Evolutionary conservation across 441 rosid genomes (phyloP), one percentile per base, ranked within the genome.

Genomic region (Raphanus hybrid): DNA sequence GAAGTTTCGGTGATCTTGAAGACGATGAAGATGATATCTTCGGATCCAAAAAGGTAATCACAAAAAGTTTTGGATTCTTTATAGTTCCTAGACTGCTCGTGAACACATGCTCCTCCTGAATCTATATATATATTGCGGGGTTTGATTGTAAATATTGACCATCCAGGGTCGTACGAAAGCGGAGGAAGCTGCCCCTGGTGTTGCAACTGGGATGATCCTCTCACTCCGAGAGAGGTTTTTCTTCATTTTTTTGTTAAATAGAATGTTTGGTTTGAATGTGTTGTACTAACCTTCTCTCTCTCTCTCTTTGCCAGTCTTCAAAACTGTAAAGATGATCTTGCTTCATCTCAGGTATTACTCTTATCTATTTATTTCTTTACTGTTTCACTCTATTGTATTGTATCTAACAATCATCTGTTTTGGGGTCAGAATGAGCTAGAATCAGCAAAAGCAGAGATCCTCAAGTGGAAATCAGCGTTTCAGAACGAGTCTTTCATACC

Each of bases 171-270:
- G 80, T 34, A 52, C 86, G 4, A 89, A 91, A 75, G 86, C 83
- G 52, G 99, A 92, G 72, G 99, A 96, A 83, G 90, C 96, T 64
- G 89, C 94, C 10, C 91, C 91, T 39, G 95, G 95, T 78, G 92
- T 85, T 57, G 86, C 92, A 20, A 90, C 95, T 5, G 93, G 90
- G 18, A 93, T 90, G 99, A 93, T 93, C 84, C 82, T 96, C 82
- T 79, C 93, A 48, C 96, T 93, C 67, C 93, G 97, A 57, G 97
- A 88, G 87, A 92, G 98, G 99, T 96, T 81, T 45, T 29, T 66
- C 32, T 5, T 1, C 18, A 1, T 3, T 11, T 69, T 23, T 34
- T 75, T 59, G 48, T 14, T 23, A 14, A 39, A 69, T 35, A 32
- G 1, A 27, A 10, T 52, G 27, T 69, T 64, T 52, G 48, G 12